A percentile compares a stretch with the other conserved stretches of the same genome.
These are phyloP conservation scores for Trichocladium antarcticum DNA, from an alignment of 495 filamentous ascomycete genomes.

Conservation along the genomic window DNA sequence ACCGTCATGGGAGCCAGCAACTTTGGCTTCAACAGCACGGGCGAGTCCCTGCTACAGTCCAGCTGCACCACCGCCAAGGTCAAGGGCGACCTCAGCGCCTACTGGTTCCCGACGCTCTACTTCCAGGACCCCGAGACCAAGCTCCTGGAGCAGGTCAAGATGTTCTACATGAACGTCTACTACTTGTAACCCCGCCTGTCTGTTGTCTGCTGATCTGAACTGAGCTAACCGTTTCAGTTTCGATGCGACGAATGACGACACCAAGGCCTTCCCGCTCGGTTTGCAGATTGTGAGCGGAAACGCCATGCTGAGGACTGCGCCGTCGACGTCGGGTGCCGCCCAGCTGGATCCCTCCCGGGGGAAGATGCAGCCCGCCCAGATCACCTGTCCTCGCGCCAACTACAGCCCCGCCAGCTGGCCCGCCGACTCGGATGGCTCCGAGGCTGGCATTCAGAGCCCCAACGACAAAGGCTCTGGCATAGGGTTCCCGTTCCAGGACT, in stretches of 20 bases:
- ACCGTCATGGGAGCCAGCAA: constrained; percentile 59
- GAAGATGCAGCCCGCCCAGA: constrained; percentile 35
- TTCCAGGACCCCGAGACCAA: constrained; percentile 50
- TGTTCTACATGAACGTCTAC: constrained; percentile 54
- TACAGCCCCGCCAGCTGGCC: constrained; percentile 43
- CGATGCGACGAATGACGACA: constrained; percentile 45
- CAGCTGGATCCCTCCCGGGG: constrained; percentile 35
- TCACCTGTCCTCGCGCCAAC: constrained; percentile 36
- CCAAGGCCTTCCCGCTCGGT: constrained; percentile 55
- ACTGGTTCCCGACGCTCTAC: constrained; percentile 66
- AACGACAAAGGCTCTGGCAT: constrained; percentile 38
- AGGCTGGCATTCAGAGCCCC: constrained; percentile 38
- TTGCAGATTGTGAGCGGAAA: constrained; percentile 65
- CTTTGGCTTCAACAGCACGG: constrained; percentile 53
- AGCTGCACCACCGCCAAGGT: constrained; percentile 56
- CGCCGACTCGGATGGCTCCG: constrained; percentile 34
- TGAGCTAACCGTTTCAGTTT: constrained; percentile 15
- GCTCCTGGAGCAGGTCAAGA: constrained; percentile 53
- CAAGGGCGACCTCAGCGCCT: constrained; percentile 59
- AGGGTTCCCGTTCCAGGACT: constrained; percentile 42
- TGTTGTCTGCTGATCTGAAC: neutral
- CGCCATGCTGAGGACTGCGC: constrained; percentile 37
- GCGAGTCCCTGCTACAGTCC: constrained; percentile 45
- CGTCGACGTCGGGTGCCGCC: constrained; percentile 21
- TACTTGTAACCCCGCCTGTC: constrained; percentile 45